Evolutionary conservation across 139 green algal species (phyloP), one percentile per base, ranked within the genome.

Genomic region (Chlorella ohadii): DNA sequence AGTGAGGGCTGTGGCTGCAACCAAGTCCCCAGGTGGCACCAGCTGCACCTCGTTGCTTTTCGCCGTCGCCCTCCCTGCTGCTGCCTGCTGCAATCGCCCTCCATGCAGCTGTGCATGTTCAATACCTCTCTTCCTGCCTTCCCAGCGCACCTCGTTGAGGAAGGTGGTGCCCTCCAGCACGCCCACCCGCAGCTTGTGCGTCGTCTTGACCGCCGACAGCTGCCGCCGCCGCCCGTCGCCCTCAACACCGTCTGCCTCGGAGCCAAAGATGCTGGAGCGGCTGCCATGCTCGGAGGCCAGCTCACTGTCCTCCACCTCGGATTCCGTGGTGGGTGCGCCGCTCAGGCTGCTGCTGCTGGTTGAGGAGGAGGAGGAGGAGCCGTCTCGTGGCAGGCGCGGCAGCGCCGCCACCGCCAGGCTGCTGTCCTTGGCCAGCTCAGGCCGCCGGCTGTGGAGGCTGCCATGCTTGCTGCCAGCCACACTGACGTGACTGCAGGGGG

Each of bases 111-210:
- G 5, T 15, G 31, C 64, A 39, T 17, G 3, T 4, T 31, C 31
- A 23, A 23, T 1, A 19, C n/a, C 6, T 4, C 4, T 34, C 31
- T 39, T 12, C 64, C 64, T 33, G 11, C 55, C 20, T 13, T 33
- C 44, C 56, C 19, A 36, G 72, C 76, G 20, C 59, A 72, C 76
- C 63, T 83, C 41, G 33, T 84, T 84, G 9, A 84, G 47, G 15
- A 84, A 84, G 0, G 79, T 84, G 65, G 79, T 84, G 33, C 65
- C 79, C 79, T 90, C 81, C 41, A 90, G 66, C 36, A 90, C 78
- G 5, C 86, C 86, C 59, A 90, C 81, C 2, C 59, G 77, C 47
- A 90, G 78, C 74, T 76, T 82, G 64, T 73, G 39, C 4, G 86
- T 90, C 4, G 63, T 81, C 47, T 85, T 85, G 56, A 88, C 44